These are phyloP conservation scores for Zymoseptoria pseudotritici DNA, from an alignment of 2,329 filamentous ascomycete genomes.

Conservation along the genomic window DNA sequence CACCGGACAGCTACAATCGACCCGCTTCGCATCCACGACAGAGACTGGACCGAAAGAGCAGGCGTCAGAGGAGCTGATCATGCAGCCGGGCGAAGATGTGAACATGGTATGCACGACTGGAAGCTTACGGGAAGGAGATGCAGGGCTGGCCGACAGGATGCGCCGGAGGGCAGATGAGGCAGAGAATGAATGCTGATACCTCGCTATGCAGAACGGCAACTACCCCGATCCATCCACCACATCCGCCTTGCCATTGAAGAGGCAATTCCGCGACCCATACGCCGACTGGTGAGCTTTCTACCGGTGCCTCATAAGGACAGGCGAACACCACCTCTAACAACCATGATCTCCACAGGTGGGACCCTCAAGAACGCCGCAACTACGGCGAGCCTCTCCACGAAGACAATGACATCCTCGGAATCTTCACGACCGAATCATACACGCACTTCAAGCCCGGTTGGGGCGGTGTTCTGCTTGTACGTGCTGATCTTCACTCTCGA, in stretches of 20 bases:
- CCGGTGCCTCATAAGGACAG: no score
- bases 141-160: background rate
- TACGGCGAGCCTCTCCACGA: slow-evolving; percentile 95
- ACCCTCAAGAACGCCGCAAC: slow-evolving; percentile 94
- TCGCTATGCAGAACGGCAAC: slow-evolving; percentile 62
- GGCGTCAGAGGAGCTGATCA: slow-evolving; percentile 21
- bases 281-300: slow-evolving; percentile 56
- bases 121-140: background rate
- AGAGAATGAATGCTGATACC: slow-evolving; percentile 4
- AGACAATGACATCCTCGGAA: slow-evolving; percentile 85
- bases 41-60: slow-evolving; percentile 21
- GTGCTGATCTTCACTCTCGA: background rate
- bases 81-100: slow-evolving; percentile 17
- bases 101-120: slow-evolving; percentile 23
- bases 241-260: slow-evolving; percentile 57
- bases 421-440: slow-evolving; percentile 85
- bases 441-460: slow-evolving; percentile 70
- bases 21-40: background rate
- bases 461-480: slow-evolving; percentile 51
- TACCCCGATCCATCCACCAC: slow-evolving; percentile 64
- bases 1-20: slow-evolving; percentile 2
- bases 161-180: background rate
- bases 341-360: slow-evolving; percentile 50
- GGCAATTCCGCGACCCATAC: slow-evolving; percentile 86
- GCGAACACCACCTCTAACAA: background rate